Base-by-base conservation (phyloP, 257 asterid genomes). In the Nemophila menziesii region DNA sequence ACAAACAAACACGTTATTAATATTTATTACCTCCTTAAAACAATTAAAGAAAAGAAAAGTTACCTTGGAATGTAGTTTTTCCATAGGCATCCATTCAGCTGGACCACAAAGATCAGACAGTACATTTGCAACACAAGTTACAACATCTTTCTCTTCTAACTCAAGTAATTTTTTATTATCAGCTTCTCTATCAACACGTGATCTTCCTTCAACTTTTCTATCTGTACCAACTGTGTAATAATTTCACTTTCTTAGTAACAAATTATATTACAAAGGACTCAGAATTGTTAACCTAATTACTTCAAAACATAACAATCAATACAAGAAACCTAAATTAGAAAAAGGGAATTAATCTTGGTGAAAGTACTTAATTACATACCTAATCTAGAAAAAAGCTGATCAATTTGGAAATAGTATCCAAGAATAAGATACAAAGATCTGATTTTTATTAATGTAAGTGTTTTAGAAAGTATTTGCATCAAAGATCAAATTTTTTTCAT, bases 41-140 rank as follows among this genome's bases (percentile, higher is more conserved):
- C n/a, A n/a, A n/a, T n/a, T n/a, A n/a, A n/a, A n/a, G n/a, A n/a
- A n/a, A n/a, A n/a, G n/a, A n/a, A 42, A 9, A 34, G 44, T 39
- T 44, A 84, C 98, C 95, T 84, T 83, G 3, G 79, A 39, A 39
- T 89, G 98, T 55, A 89, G 98, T 45, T 73, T 80, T 66, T 84
- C 94, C 94, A 84, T 78, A 12, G 94, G 69, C 98, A 89, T 84
- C 93, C 93, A 89, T 39, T 89, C 98, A 46, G 96, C 98, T 36
- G 94, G 98, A 48, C 98, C 95, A 37, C 96, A 89, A 48, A 76
- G 64, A 66, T 84, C 98, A 40, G 96, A 89, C 46, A 89, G 66
- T 44, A 84, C 82, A 12, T 74, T 84, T 2, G 96, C 98, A 24
- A 89, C 96, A 19, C 93, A 84, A 49, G 95, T 78, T 37, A 89